Conservation (phyloP, 495 filamentous ascomycete genomes). For the Aspergillus conjunctus region DNA sequence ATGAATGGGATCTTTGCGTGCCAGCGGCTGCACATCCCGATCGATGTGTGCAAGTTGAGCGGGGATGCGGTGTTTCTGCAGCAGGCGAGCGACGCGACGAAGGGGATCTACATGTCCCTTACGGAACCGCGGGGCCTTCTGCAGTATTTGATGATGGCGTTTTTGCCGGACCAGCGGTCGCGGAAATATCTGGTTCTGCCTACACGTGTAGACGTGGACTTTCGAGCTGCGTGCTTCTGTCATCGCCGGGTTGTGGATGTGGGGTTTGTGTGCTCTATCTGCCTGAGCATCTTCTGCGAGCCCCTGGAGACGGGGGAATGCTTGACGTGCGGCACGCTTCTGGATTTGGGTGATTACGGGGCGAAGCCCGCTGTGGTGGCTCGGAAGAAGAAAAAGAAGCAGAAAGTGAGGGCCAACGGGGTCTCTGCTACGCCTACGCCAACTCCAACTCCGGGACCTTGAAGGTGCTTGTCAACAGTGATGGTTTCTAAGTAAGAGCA, state of each 20-base stretch:
- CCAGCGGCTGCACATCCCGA: slow-evolving; percentile 76
- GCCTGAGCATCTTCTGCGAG: slow-evolving; percentile 80
- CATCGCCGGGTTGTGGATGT: slow-evolving; percentile 88
- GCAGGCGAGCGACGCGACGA: slow-evolving; percentile 88
- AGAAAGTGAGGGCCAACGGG: slow-evolving; percentile 50
- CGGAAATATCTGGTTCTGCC: slow-evolving; percentile 70
- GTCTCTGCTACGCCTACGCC: slow-evolving; percentile 45
- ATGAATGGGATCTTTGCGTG: slow-evolving; percentile 98
- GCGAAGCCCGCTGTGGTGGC: slow-evolving; percentile 73
- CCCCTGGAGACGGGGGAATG: slow-evolving; percentile 69
- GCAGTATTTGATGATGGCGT: slow-evolving; percentile 95
- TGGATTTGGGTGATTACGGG: slow-evolving; percentile 75
- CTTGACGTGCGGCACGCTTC: slow-evolving; percentile 85
- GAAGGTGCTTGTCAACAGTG: slow-evolving; percentile 13
- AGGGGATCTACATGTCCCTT: slow-evolving; percentile 81
- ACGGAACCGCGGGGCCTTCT: slow-evolving; percentile 68
- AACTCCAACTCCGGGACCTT: slow-evolving; percentile 46
- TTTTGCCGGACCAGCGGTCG: slow-evolving; percentile 72
- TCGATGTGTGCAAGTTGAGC: slow-evolving; percentile 85
- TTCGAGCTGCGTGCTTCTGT: slow-evolving; percentile 96
- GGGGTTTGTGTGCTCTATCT: slow-evolving; percentile 94
- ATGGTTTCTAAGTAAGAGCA: neutral
- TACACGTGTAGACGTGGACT: slow-evolving; percentile 86
- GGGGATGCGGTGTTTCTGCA: slow-evolving; percentile 91
- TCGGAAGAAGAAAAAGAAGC: slow-evolving; percentile 74